A percentile compares a stretch with the other conserved stretches of the same genome.
phyloP scores from a whole-genome alignment of 306 rosid genomes.

The Lathyrus sativus region DNA sequence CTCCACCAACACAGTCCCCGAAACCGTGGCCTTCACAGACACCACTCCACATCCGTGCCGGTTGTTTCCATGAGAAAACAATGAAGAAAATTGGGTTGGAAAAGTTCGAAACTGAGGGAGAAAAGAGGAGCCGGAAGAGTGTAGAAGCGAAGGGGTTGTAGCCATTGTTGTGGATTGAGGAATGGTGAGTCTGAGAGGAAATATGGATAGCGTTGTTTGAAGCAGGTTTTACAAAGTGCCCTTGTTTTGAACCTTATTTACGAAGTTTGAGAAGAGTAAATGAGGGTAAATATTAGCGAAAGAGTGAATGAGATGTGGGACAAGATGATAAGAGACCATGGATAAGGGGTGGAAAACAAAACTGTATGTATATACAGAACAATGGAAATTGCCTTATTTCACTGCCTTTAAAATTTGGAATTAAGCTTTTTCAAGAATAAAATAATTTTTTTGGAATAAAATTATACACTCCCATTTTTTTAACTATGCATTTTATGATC shows the following conservation, averaged over 20 bases:
- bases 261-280: too few species aligned
- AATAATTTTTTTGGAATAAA: too few species aligned
- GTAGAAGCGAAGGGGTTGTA: conserved; percentile 57
- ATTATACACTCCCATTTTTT: too few species aligned
- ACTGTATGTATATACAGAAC: too few species aligned
- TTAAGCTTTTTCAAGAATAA: too few species aligned
- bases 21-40: conserved; percentile 61
- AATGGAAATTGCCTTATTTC: too few species aligned
- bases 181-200: not conserved
- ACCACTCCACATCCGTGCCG: conserved; percentile 37
- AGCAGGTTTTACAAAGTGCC: not conserved
- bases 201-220: conserved; percentile 31
- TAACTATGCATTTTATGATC: too few species aligned
- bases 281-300: too few species aligned
- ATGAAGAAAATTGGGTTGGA: conserved; percentile 34
- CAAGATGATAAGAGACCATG: too few species aligned
- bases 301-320: too few species aligned
- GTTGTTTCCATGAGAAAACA: conserved; percentile 35
- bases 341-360: too few species aligned
- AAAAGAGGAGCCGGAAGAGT: conserved; percentile 71
- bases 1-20: conserved; percentile 69
- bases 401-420: too few species aligned
- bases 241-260: not conserved
- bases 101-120: conserved; percentile 53
- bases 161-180: conserved; percentile 53